A percentile compares a stretch with the other conserved stretches of the same genome.
Conservation (phyloP, 805 yeast species). For the Ogataea trehalophila region DNA sequence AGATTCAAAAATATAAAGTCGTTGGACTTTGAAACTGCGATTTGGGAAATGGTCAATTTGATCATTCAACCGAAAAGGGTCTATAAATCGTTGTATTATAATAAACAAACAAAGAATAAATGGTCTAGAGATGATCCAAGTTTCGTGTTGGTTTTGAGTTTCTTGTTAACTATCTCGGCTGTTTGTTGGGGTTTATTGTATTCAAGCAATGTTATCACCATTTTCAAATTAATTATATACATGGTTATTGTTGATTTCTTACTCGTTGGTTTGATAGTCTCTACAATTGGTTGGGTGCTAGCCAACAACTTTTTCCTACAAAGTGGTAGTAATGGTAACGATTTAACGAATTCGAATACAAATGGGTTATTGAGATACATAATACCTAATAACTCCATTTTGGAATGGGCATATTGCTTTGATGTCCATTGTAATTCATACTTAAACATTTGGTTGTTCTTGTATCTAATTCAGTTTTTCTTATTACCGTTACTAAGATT, state of each 20-base stretch:
- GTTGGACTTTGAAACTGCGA: conserved; percentile 86
- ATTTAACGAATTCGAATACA: not conserved
- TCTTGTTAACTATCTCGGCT: conserved; percentile 66
- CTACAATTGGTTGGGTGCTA: conserved; percentile 70
- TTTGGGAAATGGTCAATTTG: conserved; percentile 82
- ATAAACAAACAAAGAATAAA: conserved; percentile 69
- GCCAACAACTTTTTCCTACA: conserved; percentile 54
- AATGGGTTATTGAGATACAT: conserved; percentile 25
- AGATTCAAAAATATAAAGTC: conserved; percentile 70
- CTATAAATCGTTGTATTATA: conserved; percentile 75
- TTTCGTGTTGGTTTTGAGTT: conserved; percentile 68
- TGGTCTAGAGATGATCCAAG: conserved; percentile 95
- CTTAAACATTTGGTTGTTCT: conserved; percentile 67
- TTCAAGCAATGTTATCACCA: conserved; percentile 55
- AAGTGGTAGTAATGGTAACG: conserved; percentile 6
- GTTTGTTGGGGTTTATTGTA: conserved; percentile 88
- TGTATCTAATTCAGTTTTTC: conserved; percentile 71
- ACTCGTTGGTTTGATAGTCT: conserved; percentile 58
- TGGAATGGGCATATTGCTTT: conserved; percentile 94
- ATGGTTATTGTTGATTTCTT: conserved; percentile 86
- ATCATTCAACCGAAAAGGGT: conserved; percentile 75
- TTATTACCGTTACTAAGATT: conserved; percentile 66
- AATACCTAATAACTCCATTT: conserved; percentile 32
- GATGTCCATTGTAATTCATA: conserved; percentile 94
- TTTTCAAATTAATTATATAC: conserved; percentile 63